Evolutionary conservation across 1,139 yeast genomes (phyloP).

Genomic region (Suhomyces taliae): DNA sequence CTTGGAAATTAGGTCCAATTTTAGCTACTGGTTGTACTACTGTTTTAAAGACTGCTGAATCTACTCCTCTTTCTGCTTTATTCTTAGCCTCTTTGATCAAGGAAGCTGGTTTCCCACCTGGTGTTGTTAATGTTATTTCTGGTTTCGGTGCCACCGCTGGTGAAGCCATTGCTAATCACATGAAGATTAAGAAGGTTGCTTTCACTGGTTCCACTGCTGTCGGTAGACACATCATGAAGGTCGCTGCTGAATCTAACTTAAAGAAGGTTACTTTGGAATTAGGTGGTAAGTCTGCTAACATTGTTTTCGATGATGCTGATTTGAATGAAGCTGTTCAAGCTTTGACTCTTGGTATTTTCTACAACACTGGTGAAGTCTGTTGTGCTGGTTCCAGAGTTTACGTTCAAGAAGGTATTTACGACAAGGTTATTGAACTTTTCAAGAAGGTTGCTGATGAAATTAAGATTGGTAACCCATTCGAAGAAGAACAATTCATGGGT

Average conservation of each 20-base stretch:
- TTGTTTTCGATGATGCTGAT: slow-evolving; percentile 33
- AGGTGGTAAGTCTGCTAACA: slow-evolving; percentile 38
- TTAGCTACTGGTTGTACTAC: slow-evolving; percentile 37
- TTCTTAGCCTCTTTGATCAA: slow-evolving; percentile 29
- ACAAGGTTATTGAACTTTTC: slow-evolving; percentile 59
- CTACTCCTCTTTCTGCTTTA: slow-evolving; percentile 38
- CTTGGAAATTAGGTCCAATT: slow-evolving; percentile 39
- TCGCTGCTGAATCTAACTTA: slow-evolving; percentile 31
- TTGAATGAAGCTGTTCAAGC: slow-evolving; percentile 52
- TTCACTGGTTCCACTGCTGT: slow-evolving; percentile 40
- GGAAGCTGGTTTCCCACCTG: slow-evolving; percentile 34
- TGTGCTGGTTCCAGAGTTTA: slow-evolving; percentile 84
- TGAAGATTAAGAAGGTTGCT: slow-evolving; percentile 34
- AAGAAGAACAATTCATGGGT: slow-evolving; percentile 72
- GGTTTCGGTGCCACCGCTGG: slow-evolving; percentile 36
- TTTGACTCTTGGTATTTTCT: slow-evolving; percentile 64
- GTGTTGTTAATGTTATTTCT: slow-evolving; percentile 34
- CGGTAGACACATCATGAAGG: slow-evolving; percentile 34
- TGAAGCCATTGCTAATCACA: slow-evolving; percentile 32
- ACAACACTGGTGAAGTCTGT: slow-evolving; percentile 87
- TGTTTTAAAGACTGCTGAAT: slow-evolving; percentile 36
- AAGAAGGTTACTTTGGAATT: slow-evolving; percentile 37
- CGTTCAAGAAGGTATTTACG: slow-evolving; percentile 76
- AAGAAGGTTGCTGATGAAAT: slow-evolving; percentile 56
- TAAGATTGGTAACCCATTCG: slow-evolving; percentile 77